phyloP scores from a whole-genome alignment of 1,284 basidiomycete genomes.

The Hemileia vastatrix region DNA sequence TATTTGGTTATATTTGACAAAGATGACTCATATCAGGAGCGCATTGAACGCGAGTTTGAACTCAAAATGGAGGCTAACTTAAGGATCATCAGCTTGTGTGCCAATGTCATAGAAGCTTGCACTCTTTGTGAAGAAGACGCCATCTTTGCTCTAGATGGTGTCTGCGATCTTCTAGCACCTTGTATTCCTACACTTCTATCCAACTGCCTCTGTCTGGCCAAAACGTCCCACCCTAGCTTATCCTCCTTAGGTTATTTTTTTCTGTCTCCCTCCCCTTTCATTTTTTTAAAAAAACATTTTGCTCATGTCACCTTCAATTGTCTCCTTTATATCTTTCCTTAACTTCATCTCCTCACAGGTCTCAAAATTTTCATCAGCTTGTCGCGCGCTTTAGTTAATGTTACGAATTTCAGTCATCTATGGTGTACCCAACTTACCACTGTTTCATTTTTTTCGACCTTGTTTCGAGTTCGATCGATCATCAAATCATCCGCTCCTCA shows the following conservation, averaged over 20 bases:
- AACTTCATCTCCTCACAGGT: background rate
- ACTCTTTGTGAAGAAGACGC: conserved; percentile 18
- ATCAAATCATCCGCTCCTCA: background rate
- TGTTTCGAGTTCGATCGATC: conserved; percentile 1
- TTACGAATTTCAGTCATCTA: conserved; percentile 7
- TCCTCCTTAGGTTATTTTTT: background rate
- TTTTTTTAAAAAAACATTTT: background rate
- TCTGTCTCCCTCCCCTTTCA: background rate
- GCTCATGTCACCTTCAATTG: background rate
- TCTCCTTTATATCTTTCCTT: background rate
- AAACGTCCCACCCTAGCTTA: background rate
- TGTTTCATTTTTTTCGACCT: background rate
- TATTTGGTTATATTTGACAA: no score
- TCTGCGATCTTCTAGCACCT: background rate
- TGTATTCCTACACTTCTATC: conserved; percentile 8
- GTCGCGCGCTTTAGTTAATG: conserved; percentile 15
- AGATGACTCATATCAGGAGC: background rate
- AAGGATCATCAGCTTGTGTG: conserved; percentile 9
- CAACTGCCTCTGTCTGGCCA: conserved; percentile 5
- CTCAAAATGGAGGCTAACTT: background rate
- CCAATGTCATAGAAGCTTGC: conserved; percentile 15
- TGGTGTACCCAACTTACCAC: conserved; percentile 9
- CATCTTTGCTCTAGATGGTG: conserved; percentile 2
- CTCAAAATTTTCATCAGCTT: conserved; percentile 14
- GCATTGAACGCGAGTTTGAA: background rate